These are phyloP conservation scores for Suhomyces choctaworum DNA, from an alignment of 1,139 yeast genomes.

Conservation along the genomic window DNA sequence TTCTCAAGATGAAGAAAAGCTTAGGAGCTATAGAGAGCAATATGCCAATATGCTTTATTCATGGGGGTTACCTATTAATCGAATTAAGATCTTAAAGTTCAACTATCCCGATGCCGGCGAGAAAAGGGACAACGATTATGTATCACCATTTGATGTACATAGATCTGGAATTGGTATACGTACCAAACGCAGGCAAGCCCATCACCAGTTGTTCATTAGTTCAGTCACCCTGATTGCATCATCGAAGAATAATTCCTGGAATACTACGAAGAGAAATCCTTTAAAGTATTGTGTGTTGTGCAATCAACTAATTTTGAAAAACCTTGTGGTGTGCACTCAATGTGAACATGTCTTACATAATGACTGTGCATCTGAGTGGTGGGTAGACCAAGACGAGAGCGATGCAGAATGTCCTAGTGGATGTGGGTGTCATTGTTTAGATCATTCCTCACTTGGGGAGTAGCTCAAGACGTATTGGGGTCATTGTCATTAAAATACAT, in stretches of 20 bases:
- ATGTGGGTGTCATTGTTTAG: conserved; percentile 78
- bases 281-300: conserved; percentile 63
- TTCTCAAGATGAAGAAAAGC: conserved; percentile 45
- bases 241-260: conserved; percentile 34
- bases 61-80: conserved; percentile 81
- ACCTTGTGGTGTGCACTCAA: conserved; percentile 65
- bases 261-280: conserved; percentile 26
- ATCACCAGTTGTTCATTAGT: conserved; percentile 23
- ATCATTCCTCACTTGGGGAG: too few species aligned
- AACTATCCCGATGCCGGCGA: conserved; percentile 46
- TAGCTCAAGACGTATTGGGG: too few species aligned
- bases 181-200: conserved; percentile 21
- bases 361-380: conserved; percentile 81
- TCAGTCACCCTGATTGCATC: conserved; percentile 29
- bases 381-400: conserved; percentile 42
- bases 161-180: conserved; percentile 47
- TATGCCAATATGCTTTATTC: conserved; percentile 78
- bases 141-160: conserved; percentile 35
- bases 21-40: conserved; percentile 58
- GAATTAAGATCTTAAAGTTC: conserved; percentile 77
- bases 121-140: conserved; percentile 8
- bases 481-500: too few species aligned
- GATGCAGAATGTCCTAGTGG: conserved; percentile 76
- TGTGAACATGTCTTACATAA: conserved; percentile 84
- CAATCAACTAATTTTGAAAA: conserved; percentile 55